Evolutionary conservation across 805 yeast genomes (phyloP).

Genomic region (Komagataella kurtzmanii): DNA sequence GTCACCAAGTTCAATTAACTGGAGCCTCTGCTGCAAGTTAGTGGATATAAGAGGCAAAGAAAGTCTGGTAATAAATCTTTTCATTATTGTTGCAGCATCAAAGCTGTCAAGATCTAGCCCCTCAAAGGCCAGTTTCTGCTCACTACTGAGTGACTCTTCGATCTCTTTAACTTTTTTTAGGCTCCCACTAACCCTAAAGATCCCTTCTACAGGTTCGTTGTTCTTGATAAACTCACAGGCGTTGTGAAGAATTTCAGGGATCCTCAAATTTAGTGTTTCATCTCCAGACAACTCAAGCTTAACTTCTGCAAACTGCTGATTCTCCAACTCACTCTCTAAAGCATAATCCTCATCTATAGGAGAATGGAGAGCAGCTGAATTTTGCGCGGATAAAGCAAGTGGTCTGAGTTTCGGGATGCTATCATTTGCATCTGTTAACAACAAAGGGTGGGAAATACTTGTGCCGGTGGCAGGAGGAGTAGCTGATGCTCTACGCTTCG

Average conservation of each 20-base stretch:
- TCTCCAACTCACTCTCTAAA: neutral
- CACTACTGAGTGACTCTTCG: slow-evolving; percentile 12
- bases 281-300: neutral
- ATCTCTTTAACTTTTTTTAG: slow-evolving; percentile 17
- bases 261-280: slow-evolving; percentile 5
- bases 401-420: neutral
- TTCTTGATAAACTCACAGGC: slow-evolving; percentile 15
- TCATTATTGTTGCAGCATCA: slow-evolving; percentile 22
- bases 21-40: slow-evolving; percentile 10
- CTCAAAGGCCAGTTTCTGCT: slow-evolving; percentile 1
- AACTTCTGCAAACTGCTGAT: neutral
- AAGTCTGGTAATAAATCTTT: slow-evolving; percentile 19
- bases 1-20: neutral
- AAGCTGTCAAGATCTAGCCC: slow-evolving; percentile 11
- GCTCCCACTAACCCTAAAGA: slow-evolving; percentile 23
- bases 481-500: neutral
- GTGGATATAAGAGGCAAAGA: slow-evolving; percentile 16
- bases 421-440: neutral
- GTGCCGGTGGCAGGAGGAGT: neutral
- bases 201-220: slow-evolving; percentile 16
- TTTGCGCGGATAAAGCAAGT: neutral
- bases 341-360: neutral
- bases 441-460: neutral
- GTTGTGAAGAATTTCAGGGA: slow-evolving; percentile 18
- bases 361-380: neutral